These are phyloP conservation scores for Massarina eburnea DNA, from an alignment of 2,329 filamentous ascomycete species.

Conservation along the genomic window DNA sequence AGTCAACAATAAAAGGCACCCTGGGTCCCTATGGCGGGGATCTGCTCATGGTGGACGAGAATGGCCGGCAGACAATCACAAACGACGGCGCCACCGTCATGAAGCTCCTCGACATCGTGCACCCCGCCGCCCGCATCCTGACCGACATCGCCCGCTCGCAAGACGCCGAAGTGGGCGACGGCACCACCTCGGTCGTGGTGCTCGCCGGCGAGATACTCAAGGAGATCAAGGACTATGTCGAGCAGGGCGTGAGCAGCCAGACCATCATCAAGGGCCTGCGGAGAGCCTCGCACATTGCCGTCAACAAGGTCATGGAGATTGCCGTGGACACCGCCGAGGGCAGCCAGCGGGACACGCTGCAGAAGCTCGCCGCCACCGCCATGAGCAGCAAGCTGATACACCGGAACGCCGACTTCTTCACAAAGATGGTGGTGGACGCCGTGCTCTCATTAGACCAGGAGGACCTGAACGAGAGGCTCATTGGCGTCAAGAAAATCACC, in stretches of 20 bases:
- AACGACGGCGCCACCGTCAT: slow-evolving; percentile 99
- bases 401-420: slow-evolving; percentile 95
- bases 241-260: slow-evolving; percentile 95
- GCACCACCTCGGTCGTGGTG: slow-evolving; percentile 96
- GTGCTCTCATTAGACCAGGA: slow-evolving; percentile 95
- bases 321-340: slow-evolving; percentile 80
- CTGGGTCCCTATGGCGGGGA: slow-evolving; percentile 96
- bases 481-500: slow-evolving; percentile 97
- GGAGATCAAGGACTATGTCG: slow-evolving; percentile 93
- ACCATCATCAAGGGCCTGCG: slow-evolving; percentile 95
- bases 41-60: slow-evolving; percentile 90
- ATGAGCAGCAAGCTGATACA: slow-evolving; percentile 99
- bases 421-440: slow-evolving; percentile 96
- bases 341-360: slow-evolving; percentile 83
- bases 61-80: slow-evolving; percentile 95
- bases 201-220: slow-evolving; percentile 97
- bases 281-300: slow-evolving; percentile 83
- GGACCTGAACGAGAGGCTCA: slow-evolving; percentile 95
- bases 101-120: slow-evolving; percentile 99
- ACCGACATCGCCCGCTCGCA: slow-evolving; percentile 98
- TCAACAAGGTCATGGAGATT: slow-evolving; percentile 99
- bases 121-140: slow-evolving; percentile 94
- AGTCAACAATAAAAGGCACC: slow-evolving; percentile 93
- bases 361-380: slow-evolving; percentile 87
- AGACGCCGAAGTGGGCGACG: slow-evolving; percentile 98